Conservation (phyloP, 2,329 filamentous ascomycete species). For the Tolypocladium album region DNA sequence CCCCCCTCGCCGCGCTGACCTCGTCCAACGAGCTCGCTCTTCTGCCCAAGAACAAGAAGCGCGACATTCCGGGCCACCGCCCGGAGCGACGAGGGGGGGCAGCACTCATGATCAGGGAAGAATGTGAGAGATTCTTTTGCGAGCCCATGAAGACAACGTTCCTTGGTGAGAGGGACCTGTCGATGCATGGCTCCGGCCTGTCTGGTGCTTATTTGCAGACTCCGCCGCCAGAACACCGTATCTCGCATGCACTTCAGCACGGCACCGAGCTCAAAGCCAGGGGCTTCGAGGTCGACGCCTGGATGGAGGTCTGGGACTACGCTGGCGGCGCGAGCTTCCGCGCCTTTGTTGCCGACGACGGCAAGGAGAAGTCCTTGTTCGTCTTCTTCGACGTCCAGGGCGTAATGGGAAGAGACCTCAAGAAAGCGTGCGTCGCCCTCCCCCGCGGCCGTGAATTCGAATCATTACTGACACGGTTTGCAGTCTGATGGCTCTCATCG, state of each 20-base stretch:
- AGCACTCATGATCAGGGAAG: slow-evolving; percentile 93
- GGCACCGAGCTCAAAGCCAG: slow-evolving; percentile 13
- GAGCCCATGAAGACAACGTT: slow-evolving; percentile 89
- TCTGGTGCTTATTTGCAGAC: slow-evolving; percentile 58
- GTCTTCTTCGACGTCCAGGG: slow-evolving; percentile 70
- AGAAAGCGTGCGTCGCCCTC: slow-evolving; percentile 61
- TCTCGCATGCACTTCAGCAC: slow-evolving; percentile 23
- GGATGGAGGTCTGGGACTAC: slow-evolving; percentile 80
- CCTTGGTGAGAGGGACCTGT: slow-evolving; percentile 84
- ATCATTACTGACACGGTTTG: slow-evolving; percentile 2
- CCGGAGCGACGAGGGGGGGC: slow-evolving; percentile 70
- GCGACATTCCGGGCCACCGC: slow-evolving; percentile 28
- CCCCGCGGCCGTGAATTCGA: no score
- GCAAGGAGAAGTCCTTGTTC: slow-evolving; percentile 65
- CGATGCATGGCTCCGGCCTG: slow-evolving; percentile 72
- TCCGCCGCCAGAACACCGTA: slow-evolving; percentile 40
- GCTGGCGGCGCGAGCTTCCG: slow-evolving; percentile 73
- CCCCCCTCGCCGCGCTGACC: slow-evolving; percentile 71
- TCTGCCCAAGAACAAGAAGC: slow-evolving; percentile 43
- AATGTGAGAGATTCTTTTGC: slow-evolving; percentile 99
- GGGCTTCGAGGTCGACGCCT: slow-evolving; percentile 40
- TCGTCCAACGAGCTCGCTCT: slow-evolving; percentile 57
- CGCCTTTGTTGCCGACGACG: slow-evolving; percentile 67
- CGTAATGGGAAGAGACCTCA: slow-evolving; percentile 65
- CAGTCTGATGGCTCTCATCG: slow-evolving; percentile 81